Evolutionary conservation across 768 basidiomycete species (phyloP).

Genomic region (Tylopilus subfusipes): DNA sequence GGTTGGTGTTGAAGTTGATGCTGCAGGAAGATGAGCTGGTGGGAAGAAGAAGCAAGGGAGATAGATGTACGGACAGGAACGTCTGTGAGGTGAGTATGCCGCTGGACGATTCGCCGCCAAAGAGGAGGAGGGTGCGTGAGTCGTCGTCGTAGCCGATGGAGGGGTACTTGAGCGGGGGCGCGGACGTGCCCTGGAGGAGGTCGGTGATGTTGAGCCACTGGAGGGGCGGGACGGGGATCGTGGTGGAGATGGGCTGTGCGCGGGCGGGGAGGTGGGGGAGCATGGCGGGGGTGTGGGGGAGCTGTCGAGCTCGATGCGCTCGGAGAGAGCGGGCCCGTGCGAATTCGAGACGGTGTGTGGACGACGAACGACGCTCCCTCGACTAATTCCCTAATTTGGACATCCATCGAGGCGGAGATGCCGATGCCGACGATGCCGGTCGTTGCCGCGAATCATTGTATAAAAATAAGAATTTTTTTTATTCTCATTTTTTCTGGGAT

Average conservation of each 20-base stretch:
- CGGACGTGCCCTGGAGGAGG: slow-evolving; percentile 50
- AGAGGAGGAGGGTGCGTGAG: slow-evolving; percentile 61
- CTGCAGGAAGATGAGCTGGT: slow-evolving; percentile 33
- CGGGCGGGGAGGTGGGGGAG: slow-evolving; percentile 11
- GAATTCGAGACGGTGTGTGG: slow-evolving; percentile 7
- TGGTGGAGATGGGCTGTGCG: slow-evolving; percentile 51
- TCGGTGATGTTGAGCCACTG: slow-evolving; percentile 68
- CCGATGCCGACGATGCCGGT: slow-evolving; percentile 14
- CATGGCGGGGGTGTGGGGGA: background rate
- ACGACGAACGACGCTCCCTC: slow-evolving; percentile 11
- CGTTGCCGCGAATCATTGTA: background rate
- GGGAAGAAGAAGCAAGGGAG: background rate
- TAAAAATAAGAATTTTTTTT: background rate
- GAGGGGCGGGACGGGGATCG: slow-evolving; percentile 41
- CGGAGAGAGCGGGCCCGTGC: slow-evolving; percentile 26
- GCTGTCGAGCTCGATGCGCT: slow-evolving; percentile 20
- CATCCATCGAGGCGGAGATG: slow-evolving; percentile 3
- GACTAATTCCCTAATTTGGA: slow-evolving; percentile 11
- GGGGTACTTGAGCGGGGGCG: slow-evolving; percentile 66
- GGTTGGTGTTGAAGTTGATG: slow-evolving; percentile 56
- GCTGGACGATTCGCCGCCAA: slow-evolving; percentile 70
- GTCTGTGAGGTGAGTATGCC: slow-evolving; percentile 63
- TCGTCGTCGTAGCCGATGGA: slow-evolving; percentile 54
- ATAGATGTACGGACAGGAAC: slow-evolving; percentile 50
- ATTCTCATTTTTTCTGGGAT: too few species aligned